These are phyloP conservation scores for Diutina ranongensis DNA, from an alignment of 1,139 yeast species.

Conservation along the genomic window DNA sequence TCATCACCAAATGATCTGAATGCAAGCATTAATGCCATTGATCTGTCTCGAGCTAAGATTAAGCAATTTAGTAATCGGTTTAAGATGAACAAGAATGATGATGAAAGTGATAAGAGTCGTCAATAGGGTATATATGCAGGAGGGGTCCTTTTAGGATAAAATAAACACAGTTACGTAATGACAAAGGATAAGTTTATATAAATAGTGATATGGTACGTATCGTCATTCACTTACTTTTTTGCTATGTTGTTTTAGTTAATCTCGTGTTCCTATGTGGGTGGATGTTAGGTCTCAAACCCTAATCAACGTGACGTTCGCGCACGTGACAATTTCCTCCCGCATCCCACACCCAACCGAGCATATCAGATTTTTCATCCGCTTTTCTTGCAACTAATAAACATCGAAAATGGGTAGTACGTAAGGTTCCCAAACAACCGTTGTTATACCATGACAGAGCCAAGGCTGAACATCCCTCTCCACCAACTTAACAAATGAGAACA, in stretches of 20 bases:
- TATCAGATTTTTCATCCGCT: neutral
- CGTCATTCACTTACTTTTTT: no score
- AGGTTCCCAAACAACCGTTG: neutral
- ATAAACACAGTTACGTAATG: no score
- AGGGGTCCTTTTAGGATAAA: no score
- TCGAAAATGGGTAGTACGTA: constrained; percentile 6
- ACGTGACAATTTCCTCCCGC: neutral
- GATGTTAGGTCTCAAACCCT: neutral
- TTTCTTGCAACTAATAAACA: constrained; percentile 5
- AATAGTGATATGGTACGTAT: no score
- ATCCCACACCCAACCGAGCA: neutral
- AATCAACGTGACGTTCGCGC: neutral
- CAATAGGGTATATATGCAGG: no score
- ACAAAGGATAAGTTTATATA: no score
- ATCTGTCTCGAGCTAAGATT: constrained; percentile 2
- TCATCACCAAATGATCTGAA: constrained; percentile 7
- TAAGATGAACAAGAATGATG: neutral
- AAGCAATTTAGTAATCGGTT: neutral
- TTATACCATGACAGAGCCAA: neutral
- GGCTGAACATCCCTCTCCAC: neutral
- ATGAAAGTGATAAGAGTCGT: no score
- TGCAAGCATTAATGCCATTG: constrained; percentile 3
- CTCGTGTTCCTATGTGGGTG: no score
- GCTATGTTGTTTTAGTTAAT: no score
- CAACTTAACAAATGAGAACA: no score